Evolutionary conservation across 768 basidiomycete species (phyloP), one percentile per base, ranked within the genome.

Genomic region (Crassisporium funariophilum): DNA sequence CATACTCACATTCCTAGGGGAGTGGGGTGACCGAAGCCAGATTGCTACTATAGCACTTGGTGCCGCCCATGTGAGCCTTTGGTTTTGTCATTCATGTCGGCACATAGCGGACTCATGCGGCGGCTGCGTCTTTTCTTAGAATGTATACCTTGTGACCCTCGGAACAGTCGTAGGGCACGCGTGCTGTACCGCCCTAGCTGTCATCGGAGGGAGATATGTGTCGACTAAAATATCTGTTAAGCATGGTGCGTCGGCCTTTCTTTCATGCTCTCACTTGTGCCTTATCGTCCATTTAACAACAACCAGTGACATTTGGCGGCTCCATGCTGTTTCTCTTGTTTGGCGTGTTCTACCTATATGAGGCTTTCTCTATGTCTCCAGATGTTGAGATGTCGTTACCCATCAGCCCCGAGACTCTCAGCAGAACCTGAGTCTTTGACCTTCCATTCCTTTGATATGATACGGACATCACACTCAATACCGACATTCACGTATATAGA

Each of bases 11-110:
- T 98, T 98, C 69, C 75, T 99, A n/a, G 97, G 95, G 8, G 97
- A 99, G 69, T 98, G 97, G 97, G 95, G 97, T 0, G 97, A 98
- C 69, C 72, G 95, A 43, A 95, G 92, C 60, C 95, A 99, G 71
- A 92, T 98, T 57, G 88, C 97, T 2, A 98, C 97, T 2, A 95
- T 98, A 52, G 95, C 92, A 4, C 74, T 98, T 42, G 95, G 90
- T 2, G 95, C 95, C 17, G 91, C 95, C 16, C 93, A 99, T 71
- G 95, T 98, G 61, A 29, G 71, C 69, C 15, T 29, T 38, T 13
- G 17, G 41, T 35, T 35, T 35, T 37, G 5, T 22, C 36, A 16
- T 8, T 35, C 17, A 5, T n/a, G 9, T 19, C 22, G 9, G 5
- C 11, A 41, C 38, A 11, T 20, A 20, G 15, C 13, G 20, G 31